phyloP scores from a whole-genome alignment of 345 rosid species.

The Lagerstroemia speciosa region DNA sequence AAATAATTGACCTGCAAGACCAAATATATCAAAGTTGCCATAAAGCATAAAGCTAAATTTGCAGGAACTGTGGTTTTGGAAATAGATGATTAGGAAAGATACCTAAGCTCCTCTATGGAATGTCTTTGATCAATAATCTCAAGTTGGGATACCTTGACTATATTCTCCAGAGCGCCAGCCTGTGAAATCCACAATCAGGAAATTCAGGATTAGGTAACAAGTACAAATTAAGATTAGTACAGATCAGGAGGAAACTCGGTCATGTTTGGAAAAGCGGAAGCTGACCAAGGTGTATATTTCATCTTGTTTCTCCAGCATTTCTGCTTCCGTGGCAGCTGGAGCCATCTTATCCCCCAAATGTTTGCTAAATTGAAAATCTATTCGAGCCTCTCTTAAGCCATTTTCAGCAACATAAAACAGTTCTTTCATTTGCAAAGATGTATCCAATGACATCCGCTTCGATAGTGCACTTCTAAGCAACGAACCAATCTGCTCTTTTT shows the following conservation, averaged over 20 bases:
- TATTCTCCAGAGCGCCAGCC: slow-evolving; percentile 95
- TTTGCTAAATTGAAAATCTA: slow-evolving; percentile 53
- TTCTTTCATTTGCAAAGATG: slow-evolving; percentile 50
- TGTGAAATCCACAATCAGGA: slow-evolving; percentile 11
- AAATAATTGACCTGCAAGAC: background rate
- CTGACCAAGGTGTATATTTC: slow-evolving; percentile 80
- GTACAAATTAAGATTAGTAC: background rate
- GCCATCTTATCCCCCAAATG: slow-evolving; percentile 29
- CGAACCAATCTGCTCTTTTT: slow-evolving; percentile 85
- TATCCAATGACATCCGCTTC: slow-evolving; percentile 44
- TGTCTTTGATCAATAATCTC: slow-evolving; percentile 74
- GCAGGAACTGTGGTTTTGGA: too few species aligned
- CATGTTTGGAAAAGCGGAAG: slow-evolving; percentile 11
- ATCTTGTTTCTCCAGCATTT: slow-evolving; percentile 40
- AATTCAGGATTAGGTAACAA: background rate
- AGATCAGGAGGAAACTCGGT: background rate
- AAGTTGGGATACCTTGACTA: slow-evolving; percentile 83
- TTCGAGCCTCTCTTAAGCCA: slow-evolving; percentile 71
- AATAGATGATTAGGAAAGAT: slow-evolving; percentile 1
- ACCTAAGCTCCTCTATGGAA: slow-evolving; percentile 76
- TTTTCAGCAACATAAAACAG: slow-evolving; percentile 79
- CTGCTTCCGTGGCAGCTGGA: slow-evolving; percentile 22
- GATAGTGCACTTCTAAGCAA: slow-evolving; percentile 86
- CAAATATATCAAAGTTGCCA: background rate
- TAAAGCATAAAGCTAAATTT: background rate